These are phyloP conservation scores for Sordaria brevicollis DNA, from an alignment of 495 filamentous ascomycete genomes.

Conservation along the genomic window DNA sequence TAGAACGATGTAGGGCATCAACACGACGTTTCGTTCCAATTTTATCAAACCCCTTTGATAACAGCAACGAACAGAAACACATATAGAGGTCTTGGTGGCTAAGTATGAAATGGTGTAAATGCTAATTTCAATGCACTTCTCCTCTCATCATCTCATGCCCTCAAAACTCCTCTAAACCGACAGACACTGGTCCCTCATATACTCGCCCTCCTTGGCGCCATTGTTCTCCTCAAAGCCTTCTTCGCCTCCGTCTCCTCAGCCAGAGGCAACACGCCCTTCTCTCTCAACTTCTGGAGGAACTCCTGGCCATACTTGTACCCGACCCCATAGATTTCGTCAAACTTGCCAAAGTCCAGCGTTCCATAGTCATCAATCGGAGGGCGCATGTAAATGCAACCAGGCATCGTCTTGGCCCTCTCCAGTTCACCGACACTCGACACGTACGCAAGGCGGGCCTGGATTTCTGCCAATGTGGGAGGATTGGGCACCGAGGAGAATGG, in stretches of 20 bases:
- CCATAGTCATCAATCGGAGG: conserved; percentile 90
- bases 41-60: background rate
- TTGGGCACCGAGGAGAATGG: conserved; percentile 80
- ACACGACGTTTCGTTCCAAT: background rate
- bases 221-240: conserved; percentile 78
- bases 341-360: conserved; percentile 91
- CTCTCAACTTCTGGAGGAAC: conserved; percentile 61
- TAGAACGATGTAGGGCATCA: background rate
- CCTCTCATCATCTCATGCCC: background rate
- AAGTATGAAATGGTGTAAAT: background rate
- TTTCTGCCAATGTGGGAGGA: conserved; percentile 89
- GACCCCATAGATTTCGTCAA: conserved; percentile 89
- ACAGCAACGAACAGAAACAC: background rate
- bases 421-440: conserved; percentile 88
- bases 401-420: conserved; percentile 78
- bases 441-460: conserved; percentile 89
- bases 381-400: conserved; percentile 89
- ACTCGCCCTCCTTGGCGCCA: conserved; percentile 88
- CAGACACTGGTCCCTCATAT: conserved; percentile 39
- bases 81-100: background rate
- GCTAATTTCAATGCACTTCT: background rate
- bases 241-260: conserved; percentile 73
- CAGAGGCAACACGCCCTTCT: conserved; percentile 61
- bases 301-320: conserved; percentile 79
- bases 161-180: background rate